A percentile compares a stretch with the other conserved stretches of the same genome.
Evolutionary conservation across 352 stramenopile genomes (phyloP).

Genomic region (Globisporangium orthogonon): DNA sequence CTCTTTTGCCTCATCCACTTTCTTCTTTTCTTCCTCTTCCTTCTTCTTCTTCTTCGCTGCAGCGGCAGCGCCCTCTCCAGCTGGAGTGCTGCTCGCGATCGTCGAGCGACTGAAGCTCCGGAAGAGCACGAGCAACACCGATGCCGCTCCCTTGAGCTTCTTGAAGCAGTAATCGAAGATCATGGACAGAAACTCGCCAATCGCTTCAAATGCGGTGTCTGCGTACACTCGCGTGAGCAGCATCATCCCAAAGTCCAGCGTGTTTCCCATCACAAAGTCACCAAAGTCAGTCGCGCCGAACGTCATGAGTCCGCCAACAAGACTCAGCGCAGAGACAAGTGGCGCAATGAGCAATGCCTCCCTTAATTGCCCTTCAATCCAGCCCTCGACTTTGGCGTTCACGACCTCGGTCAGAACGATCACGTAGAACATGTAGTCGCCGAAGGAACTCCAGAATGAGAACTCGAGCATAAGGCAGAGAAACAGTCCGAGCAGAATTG

Average conservation of each 20-base stretch:
- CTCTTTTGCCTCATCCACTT: slow-evolving; percentile 44
- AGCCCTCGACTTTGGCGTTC: slow-evolving; percentile 77
- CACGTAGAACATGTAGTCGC: slow-evolving; percentile 94
- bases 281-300: slow-evolving; percentile 95
- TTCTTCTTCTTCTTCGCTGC: slow-evolving; percentile 7
- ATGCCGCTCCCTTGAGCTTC: slow-evolving; percentile 32
- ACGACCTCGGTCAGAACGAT: slow-evolving; percentile 92
- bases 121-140: slow-evolving; percentile 32
- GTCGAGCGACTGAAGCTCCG: slow-evolving; percentile 50
- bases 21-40: slow-evolving; percentile 37
- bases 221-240: slow-evolving; percentile 91
- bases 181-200: slow-evolving; percentile 50
- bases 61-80: slow-evolving; percentile 1
- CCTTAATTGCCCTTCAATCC: slow-evolving; percentile 88
- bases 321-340: slow-evolving; percentile 83
- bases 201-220: slow-evolving; percentile 77
- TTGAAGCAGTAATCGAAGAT: slow-evolving; percentile 27
- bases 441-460: slow-evolving; percentile 94
- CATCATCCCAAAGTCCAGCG: slow-evolving; percentile 94
- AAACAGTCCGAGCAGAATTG: slow-evolving; percentile 89
- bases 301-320: slow-evolving; percentile 91
- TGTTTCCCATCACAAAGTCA: slow-evolving; percentile 94
- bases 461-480: slow-evolving; percentile 94
- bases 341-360: slow-evolving; percentile 90
- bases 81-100: background rate